Evolutionary conservation across 768 basidiomycete species (phyloP), one percentile per base, ranked within the genome.

Genomic region (Naganishia kalamii): DNA sequence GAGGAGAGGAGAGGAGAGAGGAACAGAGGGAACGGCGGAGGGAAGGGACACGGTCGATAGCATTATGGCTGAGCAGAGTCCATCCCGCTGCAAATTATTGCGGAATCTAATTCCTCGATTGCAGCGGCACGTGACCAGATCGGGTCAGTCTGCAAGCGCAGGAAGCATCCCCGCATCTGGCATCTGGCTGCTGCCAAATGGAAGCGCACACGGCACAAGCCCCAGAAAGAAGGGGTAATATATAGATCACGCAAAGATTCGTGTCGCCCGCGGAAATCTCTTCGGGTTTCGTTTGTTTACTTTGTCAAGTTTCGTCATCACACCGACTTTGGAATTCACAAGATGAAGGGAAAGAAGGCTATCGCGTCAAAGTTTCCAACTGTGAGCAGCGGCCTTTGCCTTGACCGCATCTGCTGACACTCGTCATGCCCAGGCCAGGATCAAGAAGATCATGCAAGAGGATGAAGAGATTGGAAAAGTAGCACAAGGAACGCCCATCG

Each of bases 381-480:
- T 1, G 35, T 64, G 63, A 17, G 35, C 21, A 12, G 6, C 2
- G 11, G 17, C 23, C 32, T 23, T 23, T 30, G 17, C 4, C 8
- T 37, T 35, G 15, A n/a, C 6, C 33, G 19, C 30, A 23, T 19
- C 19, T 62, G 23, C 46, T 62, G 29, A 62, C 33, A 35, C 10
- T 32, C n/a, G 23, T 40, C 29, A 43, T 33, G 13, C 27, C 27
- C 51, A 64, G 41, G 93, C 94, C 3, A 87, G 94, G 48, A 98
- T 98, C 81, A 98, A 97, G 84, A 90, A 91, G 81, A 96, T 97
- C 63, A 98, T 98, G 90, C 94, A 98, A 81, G 92, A 92, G 76
- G 94, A 98, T 75, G 94, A 98, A 75, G 94, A 98, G 75, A 94
- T 98, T 21, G 94, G 94, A 65, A 98, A 98, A 77, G 91, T 98